Base-by-base conservation (phyloP, 257 asterid species). In the Przewalskia tangutica region DNA sequence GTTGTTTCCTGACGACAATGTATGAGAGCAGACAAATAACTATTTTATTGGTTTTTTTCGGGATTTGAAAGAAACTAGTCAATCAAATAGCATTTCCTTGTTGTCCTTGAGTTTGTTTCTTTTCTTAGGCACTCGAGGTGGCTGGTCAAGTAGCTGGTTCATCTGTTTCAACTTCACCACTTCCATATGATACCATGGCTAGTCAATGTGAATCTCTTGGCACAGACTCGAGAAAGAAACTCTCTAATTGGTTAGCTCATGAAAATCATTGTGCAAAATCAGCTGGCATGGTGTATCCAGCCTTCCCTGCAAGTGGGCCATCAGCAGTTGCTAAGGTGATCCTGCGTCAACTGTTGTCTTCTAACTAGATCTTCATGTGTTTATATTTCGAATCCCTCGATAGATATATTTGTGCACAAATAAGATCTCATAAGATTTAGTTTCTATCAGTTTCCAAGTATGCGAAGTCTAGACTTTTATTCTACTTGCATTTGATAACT, bases 81-180 rank as follows among this genome's bases (percentile, higher is more conserved):
- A 46, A 71, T 71, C 59, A 23, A 46, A 46, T 11, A 71, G 58
- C 20, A 1, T 20, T 7, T 71, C 38, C 18, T 48, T 44, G 1
- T 70, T 73, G 79, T 12, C 59, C 59, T 73, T 73, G 1, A 73
- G 79, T 17, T 79, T 23, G 10, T 42, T 11, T 71, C 84, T 77
- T 58, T 77, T 88, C 84, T 85, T 90, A 96, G 98, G 99, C 99
- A 32, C 95, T 94, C 12, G 97, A 94, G 88, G 99, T 96, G 80
- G 99, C 99, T 53, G 96, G 99, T 63, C 98, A 96, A 85, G 99
- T 96, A 46, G 99, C 98, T n/a, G 98, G 99, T 81, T 83, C 98
- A 64, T 86, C 93, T 7, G 86, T 96, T 42, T 96, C 98, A 63
- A 93, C 99, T 17, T 94, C 98, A 34, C 99, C 98, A 18, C 97